Conservation (phyloP, 176 grass and related monocot species). For the Areca catechu region DNA sequence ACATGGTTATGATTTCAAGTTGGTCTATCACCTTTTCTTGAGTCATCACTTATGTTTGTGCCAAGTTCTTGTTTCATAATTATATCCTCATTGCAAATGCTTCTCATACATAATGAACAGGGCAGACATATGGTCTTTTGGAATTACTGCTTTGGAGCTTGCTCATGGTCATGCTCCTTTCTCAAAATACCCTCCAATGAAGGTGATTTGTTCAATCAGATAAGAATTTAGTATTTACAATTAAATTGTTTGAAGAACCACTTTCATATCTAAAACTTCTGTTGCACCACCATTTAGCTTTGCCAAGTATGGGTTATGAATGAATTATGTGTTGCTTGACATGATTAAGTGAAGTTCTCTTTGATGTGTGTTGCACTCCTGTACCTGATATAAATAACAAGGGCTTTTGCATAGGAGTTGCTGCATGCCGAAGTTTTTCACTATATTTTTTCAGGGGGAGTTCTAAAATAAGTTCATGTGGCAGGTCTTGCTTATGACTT, state of each 20-base stretch:
- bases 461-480: slow-evolving; percentile 1
- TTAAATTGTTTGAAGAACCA: too few species aligned
- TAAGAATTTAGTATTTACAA: too few species aligned
- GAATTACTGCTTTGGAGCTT: slow-evolving; percentile 97
- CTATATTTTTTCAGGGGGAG: background rate
- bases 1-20: slow-evolving; percentile 98
- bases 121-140: slow-evolving; percentile 99
- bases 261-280: too few species aligned
- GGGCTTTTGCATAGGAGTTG: background rate
- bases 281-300: too few species aligned
- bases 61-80: background rate
- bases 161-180: slow-evolving; percentile 55
- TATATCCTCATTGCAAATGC: slow-evolving; percentile 6
- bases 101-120: slow-evolving; percentile 45
- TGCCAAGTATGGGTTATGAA: too few species aligned
- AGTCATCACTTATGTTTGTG: background rate
- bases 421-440: slow-evolving; percentile 1
- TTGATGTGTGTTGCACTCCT: too few species aligned
- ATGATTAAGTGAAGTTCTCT: too few species aligned
- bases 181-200: slow-evolving; percentile 67
- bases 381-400: too few species aligned
- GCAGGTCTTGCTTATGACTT: slow-evolving; percentile 90
- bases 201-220: slow-evolving; percentile 32
- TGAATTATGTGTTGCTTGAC: too few species aligned
- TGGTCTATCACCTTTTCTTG: slow-evolving; percentile 21